These are phyloP conservation scores for Cyamopsis tetragonoloba DNA, from an alignment of 306 rosid genomes.

Conservation along the genomic window DNA sequence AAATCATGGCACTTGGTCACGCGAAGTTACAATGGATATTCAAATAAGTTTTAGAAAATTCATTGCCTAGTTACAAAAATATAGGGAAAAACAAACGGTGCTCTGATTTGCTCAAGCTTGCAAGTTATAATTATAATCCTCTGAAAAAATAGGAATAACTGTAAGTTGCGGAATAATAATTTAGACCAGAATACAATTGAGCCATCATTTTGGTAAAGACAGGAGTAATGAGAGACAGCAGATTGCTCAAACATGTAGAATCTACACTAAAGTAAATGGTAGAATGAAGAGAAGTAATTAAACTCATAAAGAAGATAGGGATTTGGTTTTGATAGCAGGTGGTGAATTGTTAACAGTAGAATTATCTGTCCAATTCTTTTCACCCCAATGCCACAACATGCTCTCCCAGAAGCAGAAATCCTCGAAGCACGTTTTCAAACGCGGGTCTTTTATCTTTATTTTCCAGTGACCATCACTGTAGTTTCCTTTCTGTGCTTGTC, in stretches of 20 bases:
- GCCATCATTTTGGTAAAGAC: conserved; percentile 2
- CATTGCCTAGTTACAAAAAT: not conserved
- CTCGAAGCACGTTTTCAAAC: conserved; percentile 62
- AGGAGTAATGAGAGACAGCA: not conserved
- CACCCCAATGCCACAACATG: conserved; percentile 88
- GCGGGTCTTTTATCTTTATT: conserved; percentile 60
- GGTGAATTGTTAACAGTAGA: conserved; percentile 38
- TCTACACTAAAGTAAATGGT: not conserved
- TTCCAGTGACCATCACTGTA: conserved; percentile 80
- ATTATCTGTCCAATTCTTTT: conserved; percentile 74
- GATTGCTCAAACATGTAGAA: conserved; percentile 6
- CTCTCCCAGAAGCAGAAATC: conserved; percentile 85
- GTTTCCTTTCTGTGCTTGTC: conserved; percentile 75
- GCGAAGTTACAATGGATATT: too few species aligned
- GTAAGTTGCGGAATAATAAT: not conserved
- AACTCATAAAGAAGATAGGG: conserved; percentile 39
- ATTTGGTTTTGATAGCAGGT: conserved; percentile 31
- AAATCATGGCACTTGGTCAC: too few species aligned
- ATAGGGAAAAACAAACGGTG: not conserved
- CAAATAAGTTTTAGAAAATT: not conserved
- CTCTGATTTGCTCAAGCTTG: not conserved
- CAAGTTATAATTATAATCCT: not conserved
- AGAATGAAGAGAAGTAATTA: conserved; percentile 8
- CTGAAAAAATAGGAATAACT: not conserved
- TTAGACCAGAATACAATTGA: not conserved